A percentile compares a stretch with the other conserved stretches of the same genome.
These are phyloP conservation scores for Fusarium heterosporum DNA, from an alignment of 2,329 filamentous ascomycete genomes.

Conservation along the genomic window DNA sequence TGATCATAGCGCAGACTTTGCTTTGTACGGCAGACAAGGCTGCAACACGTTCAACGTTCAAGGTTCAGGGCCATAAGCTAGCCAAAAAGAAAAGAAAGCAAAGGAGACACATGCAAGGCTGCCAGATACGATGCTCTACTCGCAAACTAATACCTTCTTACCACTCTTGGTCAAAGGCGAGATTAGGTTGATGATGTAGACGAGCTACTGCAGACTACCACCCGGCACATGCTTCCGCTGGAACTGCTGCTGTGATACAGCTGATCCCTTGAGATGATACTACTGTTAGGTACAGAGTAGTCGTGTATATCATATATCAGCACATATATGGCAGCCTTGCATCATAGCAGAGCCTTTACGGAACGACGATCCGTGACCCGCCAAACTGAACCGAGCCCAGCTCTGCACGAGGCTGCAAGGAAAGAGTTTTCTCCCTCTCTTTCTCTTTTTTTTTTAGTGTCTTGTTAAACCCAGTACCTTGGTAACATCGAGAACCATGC, in stretches of 20 bases:
- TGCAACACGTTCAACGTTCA: slow-evolving; percentile 5
- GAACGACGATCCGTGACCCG: slow-evolving; percentile 5
- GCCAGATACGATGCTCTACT: slow-evolving; percentile 6
- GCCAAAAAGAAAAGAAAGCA: background rate
- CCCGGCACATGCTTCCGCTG: slow-evolving; percentile 4
- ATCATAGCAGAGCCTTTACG: slow-evolving; percentile 11
- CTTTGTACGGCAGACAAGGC: slow-evolving; percentile 7
- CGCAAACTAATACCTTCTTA: too few species aligned
- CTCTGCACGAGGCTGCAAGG: slow-evolving; percentile 28
- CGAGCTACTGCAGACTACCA: too few species aligned
- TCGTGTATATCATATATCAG: slow-evolving; percentile 8
- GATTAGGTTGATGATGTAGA: slow-evolving; percentile 3
- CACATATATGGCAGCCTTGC: slow-evolving; percentile 5
- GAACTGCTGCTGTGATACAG: background rate
- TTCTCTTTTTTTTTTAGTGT: background rate
- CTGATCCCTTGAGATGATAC: too few species aligned
- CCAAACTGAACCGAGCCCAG: slow-evolving; percentile 8
- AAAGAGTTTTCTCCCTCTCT: background rate
- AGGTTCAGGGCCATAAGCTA: slow-evolving; percentile 1
- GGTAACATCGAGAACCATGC: slow-evolving; percentile 20
- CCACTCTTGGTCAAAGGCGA: background rate
- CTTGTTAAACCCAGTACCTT: slow-evolving; percentile 24
- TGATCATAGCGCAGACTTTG: slow-evolving; percentile 5
- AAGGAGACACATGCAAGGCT: slow-evolving; percentile 4
- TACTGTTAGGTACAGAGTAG: background rate